These are phyloP conservation scores for Annulohypoxylon stygium DNA, from an alignment of 495 filamentous ascomycete genomes.

Conservation along the genomic window DNA sequence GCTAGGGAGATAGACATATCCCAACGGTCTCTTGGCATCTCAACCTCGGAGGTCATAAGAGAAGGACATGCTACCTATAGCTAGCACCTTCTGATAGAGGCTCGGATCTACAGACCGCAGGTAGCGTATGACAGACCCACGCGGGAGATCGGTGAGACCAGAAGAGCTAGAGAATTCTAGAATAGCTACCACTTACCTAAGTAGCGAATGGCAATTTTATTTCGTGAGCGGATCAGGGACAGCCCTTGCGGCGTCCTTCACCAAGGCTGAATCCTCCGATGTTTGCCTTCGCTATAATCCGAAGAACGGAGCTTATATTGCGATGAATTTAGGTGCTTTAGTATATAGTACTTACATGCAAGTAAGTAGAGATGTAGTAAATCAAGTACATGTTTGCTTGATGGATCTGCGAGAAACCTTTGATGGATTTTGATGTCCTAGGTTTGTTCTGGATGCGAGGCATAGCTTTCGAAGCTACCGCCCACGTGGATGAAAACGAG, in stretches of 20 bases:
- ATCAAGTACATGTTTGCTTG: slow-evolving; percentile 23
- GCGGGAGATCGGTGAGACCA: slow-evolving; percentile 14
- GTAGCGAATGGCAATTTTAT: background rate
- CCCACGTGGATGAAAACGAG: background rate
- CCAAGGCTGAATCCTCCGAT: background rate
- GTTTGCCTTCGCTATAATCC: background rate
- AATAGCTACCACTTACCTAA: background rate
- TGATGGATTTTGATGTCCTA: background rate
- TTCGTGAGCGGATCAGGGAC: background rate
- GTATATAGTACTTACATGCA: too few species aligned
- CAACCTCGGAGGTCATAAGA: background rate
- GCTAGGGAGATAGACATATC: background rate
- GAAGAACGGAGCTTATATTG: background rate
- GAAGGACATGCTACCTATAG: background rate
- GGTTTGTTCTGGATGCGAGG: background rate
- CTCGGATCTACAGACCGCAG: slow-evolving; percentile 6
- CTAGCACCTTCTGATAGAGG: slow-evolving; percentile 15
- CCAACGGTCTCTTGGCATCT: slow-evolving; percentile 5
- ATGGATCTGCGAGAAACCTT: background rate
- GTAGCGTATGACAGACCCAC: slow-evolving; percentile 7
- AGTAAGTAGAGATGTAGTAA: too few species aligned
- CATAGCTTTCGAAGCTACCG: background rate
- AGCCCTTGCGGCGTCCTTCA: background rate
- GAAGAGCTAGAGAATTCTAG: slow-evolving; percentile 13
- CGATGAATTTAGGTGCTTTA: background rate